A percentile compares a stretch with the other conserved stretches of the same genome.
Evolutionary conservation across 306 rosid genomes (phyloP).

Genomic region (Bauhinia variegata): DNA sequence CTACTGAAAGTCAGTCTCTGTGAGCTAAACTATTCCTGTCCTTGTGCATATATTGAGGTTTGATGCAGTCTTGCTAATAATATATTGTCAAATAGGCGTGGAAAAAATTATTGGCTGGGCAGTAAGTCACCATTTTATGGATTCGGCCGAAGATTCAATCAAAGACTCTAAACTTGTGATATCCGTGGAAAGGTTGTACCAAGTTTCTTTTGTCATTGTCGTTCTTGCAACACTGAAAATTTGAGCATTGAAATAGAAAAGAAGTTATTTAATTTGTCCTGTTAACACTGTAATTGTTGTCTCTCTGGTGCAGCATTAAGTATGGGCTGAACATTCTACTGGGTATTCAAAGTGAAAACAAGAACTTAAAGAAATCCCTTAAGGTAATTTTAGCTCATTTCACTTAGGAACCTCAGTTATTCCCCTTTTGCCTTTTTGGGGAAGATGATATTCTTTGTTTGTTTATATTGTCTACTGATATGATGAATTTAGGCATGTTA

Average conservation of each 20-base stretch:
- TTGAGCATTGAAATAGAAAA: background rate
- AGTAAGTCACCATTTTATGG: conserved; percentile 74
- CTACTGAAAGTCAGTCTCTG: conserved; percentile 66
- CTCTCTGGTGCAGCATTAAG: conserved; percentile 63
- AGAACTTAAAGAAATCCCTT: conserved; percentile 71
- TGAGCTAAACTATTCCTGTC: background rate
- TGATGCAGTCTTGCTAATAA: conserved; percentile 28
- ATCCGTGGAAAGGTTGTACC: conserved; percentile 73
- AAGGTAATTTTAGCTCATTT: conserved; percentile 55
- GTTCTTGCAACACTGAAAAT: background rate
- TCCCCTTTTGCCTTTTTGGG: conserved; percentile 24
- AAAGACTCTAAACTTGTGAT: conserved; percentile 64
- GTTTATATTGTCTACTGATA: background rate
- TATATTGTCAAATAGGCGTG: conserved; percentile 51
- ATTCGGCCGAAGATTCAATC: conserved; percentile 50
- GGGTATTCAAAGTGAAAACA: conserved; percentile 77
- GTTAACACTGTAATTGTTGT: conserved; percentile 35
- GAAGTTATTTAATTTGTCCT: background rate
- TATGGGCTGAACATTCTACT: conserved; percentile 74
- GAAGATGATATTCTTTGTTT: background rate
- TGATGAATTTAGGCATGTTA: background rate
- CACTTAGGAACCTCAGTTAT: background rate
- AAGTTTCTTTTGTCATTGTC: conserved; percentile 18
- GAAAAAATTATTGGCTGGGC: conserved; percentile 93
- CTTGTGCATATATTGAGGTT: conserved; percentile 7